These are phyloP conservation scores for Talaromyces piceae DNA, from an alignment of 2,329 filamentous ascomycete genomes.

Conservation along the genomic window DNA sequence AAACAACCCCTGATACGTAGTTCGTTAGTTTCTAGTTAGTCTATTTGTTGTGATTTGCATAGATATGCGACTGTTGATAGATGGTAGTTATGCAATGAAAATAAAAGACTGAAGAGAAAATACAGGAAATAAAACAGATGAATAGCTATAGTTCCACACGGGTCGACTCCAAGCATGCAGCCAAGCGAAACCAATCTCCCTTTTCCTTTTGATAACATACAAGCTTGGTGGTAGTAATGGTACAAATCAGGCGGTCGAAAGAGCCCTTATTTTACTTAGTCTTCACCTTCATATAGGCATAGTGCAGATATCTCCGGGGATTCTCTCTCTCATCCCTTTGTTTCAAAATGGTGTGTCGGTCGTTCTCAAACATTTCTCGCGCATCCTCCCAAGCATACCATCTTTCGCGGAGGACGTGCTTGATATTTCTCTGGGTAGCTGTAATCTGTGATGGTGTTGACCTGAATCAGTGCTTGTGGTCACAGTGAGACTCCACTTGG, in stretches of 20 bases:
- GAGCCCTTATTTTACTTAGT: no score
- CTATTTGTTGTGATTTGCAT: neutral
- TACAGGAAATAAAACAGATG: no score
- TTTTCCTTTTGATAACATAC: no score
- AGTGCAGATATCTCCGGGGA: neutral
- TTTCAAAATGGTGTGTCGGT: slow-evolving; percentile 9
- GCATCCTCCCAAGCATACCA: slow-evolving; percentile 68
- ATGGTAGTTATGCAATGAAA: no score
- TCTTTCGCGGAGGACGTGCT: slow-evolving; percentile 76
- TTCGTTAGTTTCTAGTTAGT: neutral
- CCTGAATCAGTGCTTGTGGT: neutral
- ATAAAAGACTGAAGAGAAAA: no score
- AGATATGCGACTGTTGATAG: neutral
- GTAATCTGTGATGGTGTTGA: slow-evolving; percentile 50
- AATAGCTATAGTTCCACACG: no score
- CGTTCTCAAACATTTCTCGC: slow-evolving; percentile 21
- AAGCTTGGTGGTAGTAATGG: no score
- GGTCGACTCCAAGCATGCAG: no score
- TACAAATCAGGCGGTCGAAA: no score
- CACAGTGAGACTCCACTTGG: neutral
- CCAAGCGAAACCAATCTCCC: no score
- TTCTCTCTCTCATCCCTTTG: no score
- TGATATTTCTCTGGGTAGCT: slow-evolving; percentile 72
- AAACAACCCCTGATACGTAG: slow-evolving; percentile 4
- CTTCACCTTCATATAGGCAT: neutral